Evolutionary conservation across 108 stramenopile genomes (phyloP).

Genomic region (Nitzschia sp.): DNA sequence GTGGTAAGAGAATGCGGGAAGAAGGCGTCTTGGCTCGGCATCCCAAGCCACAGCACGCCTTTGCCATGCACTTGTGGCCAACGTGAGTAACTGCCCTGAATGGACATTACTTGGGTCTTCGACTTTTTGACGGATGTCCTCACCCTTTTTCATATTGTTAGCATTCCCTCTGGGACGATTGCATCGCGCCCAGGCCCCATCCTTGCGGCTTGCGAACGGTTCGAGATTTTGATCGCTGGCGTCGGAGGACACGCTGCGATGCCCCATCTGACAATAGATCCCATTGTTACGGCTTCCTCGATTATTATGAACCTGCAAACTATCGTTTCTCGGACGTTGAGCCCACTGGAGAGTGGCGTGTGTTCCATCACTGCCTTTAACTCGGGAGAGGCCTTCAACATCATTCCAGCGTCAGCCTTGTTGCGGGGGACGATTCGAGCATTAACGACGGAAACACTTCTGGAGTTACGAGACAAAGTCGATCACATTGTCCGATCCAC

Average conservation of each 20-base stretch:
- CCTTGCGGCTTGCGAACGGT: slow-evolving; percentile 81
- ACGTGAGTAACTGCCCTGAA: slow-evolving; percentile 18
- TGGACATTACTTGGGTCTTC: neutral
- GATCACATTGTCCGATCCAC: slow-evolving; percentile 60
- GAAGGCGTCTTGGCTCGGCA: slow-evolving; percentile 72
- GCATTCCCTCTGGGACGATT: slow-evolving; percentile 66
- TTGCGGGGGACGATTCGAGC: slow-evolving; percentile 88
- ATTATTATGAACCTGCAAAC: slow-evolving; percentile 88
- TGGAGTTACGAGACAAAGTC: slow-evolving; percentile 57
- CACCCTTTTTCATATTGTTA: slow-evolving; percentile 12
- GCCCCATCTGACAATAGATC: slow-evolving; percentile 84
- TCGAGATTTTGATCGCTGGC: slow-evolving; percentile 79
- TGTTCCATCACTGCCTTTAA: slow-evolving; percentile 66
- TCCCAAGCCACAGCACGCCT: slow-evolving; percentile 70
- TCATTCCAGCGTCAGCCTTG: slow-evolving; percentile 68
- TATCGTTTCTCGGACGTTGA: slow-evolving; percentile 67
- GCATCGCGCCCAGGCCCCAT: slow-evolving; percentile 83
- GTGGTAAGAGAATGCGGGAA: slow-evolving; percentile 86
- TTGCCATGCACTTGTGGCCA: slow-evolving; percentile 89
- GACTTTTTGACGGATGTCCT: neutral
- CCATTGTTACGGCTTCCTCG: slow-evolving; percentile 81
- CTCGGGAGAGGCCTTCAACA: slow-evolving; percentile 79
- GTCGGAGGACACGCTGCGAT: slow-evolving; percentile 95
- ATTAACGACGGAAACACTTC: slow-evolving; percentile 69
- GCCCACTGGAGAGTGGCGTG: slow-evolving; percentile 83